A percentile compares a stretch with the other conserved stretches of the same genome.
Evolutionary conservation across 2,329 filamentous ascomycete genomes (phyloP).

Genomic region (Fonsecaea multimorphosa): DNA sequence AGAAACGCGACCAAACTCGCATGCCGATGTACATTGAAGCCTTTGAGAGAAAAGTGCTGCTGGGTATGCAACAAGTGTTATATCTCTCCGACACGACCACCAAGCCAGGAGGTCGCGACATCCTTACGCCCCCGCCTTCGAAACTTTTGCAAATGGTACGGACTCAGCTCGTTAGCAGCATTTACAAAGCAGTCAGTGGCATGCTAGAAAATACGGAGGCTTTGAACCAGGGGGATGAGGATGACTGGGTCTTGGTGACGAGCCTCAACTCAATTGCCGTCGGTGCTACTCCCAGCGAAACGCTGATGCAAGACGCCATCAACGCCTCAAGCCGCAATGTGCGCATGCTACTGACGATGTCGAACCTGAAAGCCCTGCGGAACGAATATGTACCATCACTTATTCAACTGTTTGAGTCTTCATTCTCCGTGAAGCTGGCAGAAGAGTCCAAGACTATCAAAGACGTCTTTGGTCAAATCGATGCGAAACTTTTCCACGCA

Average conservation of each 20-base stretch:
- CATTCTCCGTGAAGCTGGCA: conserved; percentile 91
- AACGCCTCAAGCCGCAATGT: conserved; percentile 73
- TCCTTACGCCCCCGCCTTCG: conserved; percentile 81
- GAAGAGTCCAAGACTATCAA: conserved; percentile 92
- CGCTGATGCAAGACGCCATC: conserved; percentile 57
- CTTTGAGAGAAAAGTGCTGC: conserved; percentile 81
- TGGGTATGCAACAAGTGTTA: conserved; percentile 91
- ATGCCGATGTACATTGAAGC: conserved; percentile 87
- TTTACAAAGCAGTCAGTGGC: conserved; percentile 92
- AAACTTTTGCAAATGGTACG: conserved; percentile 91
- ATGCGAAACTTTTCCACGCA: conserved; percentile 86
- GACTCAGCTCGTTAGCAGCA: conserved; percentile 87
- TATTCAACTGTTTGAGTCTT: conserved; percentile 90
- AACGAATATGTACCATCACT: conserved; percentile 82
- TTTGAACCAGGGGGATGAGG: conserved; percentile 66
- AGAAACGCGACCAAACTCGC: conserved; percentile 83
- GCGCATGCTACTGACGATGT: conserved; percentile 90
- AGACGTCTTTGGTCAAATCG: conserved; percentile 89
- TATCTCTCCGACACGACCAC: conserved; percentile 86
- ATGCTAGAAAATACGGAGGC: conserved; percentile 97
- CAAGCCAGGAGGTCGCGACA: conserved; percentile 74
- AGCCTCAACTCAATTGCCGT: conserved; percentile 40
- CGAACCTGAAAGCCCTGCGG: conserved; percentile 85
- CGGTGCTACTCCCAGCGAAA: conserved; percentile 45
- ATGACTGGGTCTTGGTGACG: conserved; percentile 59